phyloP scores from a whole-genome alignment of 2,329 filamentous ascomycete species.

The Cladosporium colombiae region DNA sequence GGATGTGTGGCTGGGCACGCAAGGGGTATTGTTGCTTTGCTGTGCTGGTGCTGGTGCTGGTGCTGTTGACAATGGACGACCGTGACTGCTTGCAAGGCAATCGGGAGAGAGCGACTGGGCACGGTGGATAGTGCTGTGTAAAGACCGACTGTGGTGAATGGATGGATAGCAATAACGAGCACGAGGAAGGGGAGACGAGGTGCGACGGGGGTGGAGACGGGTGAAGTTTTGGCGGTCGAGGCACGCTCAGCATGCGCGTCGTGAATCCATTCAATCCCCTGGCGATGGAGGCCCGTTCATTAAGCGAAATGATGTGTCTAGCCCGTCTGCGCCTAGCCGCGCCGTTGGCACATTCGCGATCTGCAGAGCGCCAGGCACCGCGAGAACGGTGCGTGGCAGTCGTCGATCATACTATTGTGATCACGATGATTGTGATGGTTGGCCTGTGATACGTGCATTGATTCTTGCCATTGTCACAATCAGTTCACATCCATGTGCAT shows the following conservation, averaged over 20 bases:
- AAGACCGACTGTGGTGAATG: conserved; percentile 19
- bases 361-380: conserved; percentile 16
- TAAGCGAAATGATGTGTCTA: conserved; percentile 16
- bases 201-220: conserved; percentile 7
- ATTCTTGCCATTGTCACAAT: neutral
- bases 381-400: conserved; percentile 7
- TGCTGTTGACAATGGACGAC: neutral
- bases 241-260: conserved; percentile 8
- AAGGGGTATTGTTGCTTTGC: conserved; percentile 16
- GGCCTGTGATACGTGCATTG: neutral
- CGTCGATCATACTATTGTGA: neutral
- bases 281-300: neutral
- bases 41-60: neutral
- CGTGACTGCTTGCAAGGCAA: conserved; percentile 14
- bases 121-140: conserved; percentile 5
- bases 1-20: conserved; percentile 12
- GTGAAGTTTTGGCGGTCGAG: conserved; percentile 8
- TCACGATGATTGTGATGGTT: neutral
- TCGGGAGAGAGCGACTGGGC: conserved; percentile 19
- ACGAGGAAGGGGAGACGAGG: neutral
- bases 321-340: neutral
- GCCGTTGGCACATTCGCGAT: conserved; percentile 14
- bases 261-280: conserved; percentile 5
- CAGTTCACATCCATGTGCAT: neutral
- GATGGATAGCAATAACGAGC: neutral